These are phyloP conservation scores for Candida freyschussii DNA, from an alignment of 1,139 yeast genomes.

Conservation along the genomic window DNA sequence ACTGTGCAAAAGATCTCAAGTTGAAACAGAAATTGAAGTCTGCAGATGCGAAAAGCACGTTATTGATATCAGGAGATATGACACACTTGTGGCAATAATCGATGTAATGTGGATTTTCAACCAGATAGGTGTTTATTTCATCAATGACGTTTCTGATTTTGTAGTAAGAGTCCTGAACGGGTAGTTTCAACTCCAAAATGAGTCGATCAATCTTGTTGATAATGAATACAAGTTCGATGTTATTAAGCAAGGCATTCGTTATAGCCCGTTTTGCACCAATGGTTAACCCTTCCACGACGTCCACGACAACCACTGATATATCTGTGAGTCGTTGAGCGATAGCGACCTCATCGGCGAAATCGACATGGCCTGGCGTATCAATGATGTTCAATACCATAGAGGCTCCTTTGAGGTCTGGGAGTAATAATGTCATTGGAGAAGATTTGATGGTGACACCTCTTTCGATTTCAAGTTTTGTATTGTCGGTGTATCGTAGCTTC, in stretches of 20 bases:
- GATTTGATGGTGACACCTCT: conserved; percentile 68
- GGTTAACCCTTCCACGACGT: conserved; percentile 78
- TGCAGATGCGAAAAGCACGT: conserved; percentile 73
- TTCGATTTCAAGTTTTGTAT: conserved; percentile 60
- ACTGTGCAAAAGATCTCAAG: conserved; percentile 55
- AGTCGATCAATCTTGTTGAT: conserved; percentile 84
- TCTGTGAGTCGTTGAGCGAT: conserved; percentile 59
- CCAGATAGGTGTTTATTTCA: conserved; percentile 52
- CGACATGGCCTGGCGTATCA: conserved; percentile 91
- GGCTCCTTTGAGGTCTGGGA: conserved; percentile 50
- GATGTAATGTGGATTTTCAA: conserved; percentile 21
- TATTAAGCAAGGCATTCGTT: conserved; percentile 42
- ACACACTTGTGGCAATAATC: conserved; percentile 29
- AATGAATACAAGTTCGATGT: conserved; percentile 53
- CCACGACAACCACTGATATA: conserved; percentile 67
- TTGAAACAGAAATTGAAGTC: conserved; percentile 60
- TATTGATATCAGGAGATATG: conserved; percentile 59
- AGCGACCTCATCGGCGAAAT: conserved; percentile 71
- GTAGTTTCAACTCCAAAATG: conserved; percentile 68
- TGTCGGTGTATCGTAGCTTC: conserved; percentile 64
- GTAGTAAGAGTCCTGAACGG: conserved; percentile 68
- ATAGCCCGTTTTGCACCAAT: conserved; percentile 46
- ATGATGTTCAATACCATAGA: conserved; percentile 59
- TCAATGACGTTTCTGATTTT: conserved; percentile 63
- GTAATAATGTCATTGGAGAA: conserved; percentile 56